Base-by-base conservation (phyloP, 1,139 yeast species). In the Blastobotrys niveus region DNA sequence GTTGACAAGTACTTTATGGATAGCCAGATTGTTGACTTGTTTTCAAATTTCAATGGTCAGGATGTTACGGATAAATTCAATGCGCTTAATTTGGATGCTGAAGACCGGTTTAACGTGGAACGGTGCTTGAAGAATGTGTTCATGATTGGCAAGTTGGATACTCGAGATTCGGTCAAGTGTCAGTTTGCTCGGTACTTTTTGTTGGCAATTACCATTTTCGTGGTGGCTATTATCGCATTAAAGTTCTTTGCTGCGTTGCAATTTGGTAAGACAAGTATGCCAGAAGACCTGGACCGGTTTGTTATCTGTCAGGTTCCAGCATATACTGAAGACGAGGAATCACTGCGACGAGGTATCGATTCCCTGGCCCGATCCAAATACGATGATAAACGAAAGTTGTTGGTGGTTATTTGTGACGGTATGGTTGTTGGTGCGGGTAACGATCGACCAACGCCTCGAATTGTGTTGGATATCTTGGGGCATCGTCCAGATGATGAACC, bases 371-470 rank as follows among this genome's bases (percentile, higher is more conserved):
- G 67, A 24, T 56, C 65, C 25, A 58, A 65, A 45, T 68, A 68
- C 38, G 72, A 68, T 44, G 71, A 68, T 44, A 66, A 66, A 52
- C 62, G 72, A 34, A 68, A 68, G 52, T 57, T 68, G 32, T 55
- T 68, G 38, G 56, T 67, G 17, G 60, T 68, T 15, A 56, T 68
- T 26, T 68, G 73, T 47, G 72, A 68, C 48, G 72, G 72, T 56
- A 66, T 67, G 66, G 66, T 68, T 57, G 64, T 65, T 18, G 72
- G 72, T 49, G 65, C 70, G 18, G 72, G 72, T 29, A 68, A 68
- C 49, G 72, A 68, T 37, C 55, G 62, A 32, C 67, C 72, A 2
- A 68, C 72, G 1, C 72, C 73, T 9, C 54, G 67, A 37, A 67
- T 68, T 40, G 72, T 68, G 21, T 55, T 68, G 21, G 71, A 68